Evolutionary conservation across 768 basidiomycete species (phyloP), one percentile per base, ranked within the genome.

Genomic region (Wakefieldia striispora): DNA sequence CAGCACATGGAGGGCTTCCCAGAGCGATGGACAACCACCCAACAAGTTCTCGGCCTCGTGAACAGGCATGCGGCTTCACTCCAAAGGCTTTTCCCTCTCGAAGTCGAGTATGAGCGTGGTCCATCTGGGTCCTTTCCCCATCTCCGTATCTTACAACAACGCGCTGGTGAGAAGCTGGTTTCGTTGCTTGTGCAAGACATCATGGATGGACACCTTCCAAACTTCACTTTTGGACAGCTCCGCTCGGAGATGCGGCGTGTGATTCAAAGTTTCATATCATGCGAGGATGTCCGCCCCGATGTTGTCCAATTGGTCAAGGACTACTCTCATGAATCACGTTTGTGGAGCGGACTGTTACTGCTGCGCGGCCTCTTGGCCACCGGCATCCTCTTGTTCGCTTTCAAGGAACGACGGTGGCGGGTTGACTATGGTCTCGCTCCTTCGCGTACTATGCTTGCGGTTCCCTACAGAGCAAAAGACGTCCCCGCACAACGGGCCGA

Each of bases 381-480:
- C 0, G 71, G 68, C 0, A 67, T 72, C 14, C 55, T 72, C 2
- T 29, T 64, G 13, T 64, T 63, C 39, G 62, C 56, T 6, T 53
- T 72, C 21, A 61, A 38, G 36, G 70, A 72, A 3, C 68, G 67
- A 19, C 58, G 73, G 20, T 72, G 71, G 71, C 48, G 72, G 3
- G 73, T 74, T 8, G 67, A 73, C 45, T 74, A 69, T 54, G 71
- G 71, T 3, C 67, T 69, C 14, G 51, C 70, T 35, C 61, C 50
- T 6, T 6, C 35, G 16, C 67, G 71, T 14, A 71, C 72, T 0
- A 55, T 61, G 57, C 53, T 72, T 4, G 71, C 71, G 0, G 73
- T 72, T 1, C 71, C 71, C 0, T 72, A 72, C 21, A 57, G 71
- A 2, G 73, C 71, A 0, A 72, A 70, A 45, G 73, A 74, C 20